Conservation (phyloP, 495 filamentous ascomycete genomes). For the Glonium stellatum region DNA sequence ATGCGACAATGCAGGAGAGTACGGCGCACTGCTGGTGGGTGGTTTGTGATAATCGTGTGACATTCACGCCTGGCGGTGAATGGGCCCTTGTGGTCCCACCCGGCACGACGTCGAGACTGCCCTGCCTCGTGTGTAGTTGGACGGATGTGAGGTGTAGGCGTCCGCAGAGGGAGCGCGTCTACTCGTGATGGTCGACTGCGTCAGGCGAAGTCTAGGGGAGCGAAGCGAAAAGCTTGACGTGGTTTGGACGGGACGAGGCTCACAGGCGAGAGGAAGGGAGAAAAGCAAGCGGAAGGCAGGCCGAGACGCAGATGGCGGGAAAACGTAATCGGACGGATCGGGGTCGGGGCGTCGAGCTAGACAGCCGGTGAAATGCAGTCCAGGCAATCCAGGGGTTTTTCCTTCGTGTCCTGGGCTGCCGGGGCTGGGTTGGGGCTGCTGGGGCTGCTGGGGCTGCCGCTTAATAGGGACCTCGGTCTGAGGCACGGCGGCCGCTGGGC, state of each 20-base stretch:
- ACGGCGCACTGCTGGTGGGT: slow-evolving; percentile 3
- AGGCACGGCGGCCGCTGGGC: background rate
- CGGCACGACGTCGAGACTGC: slow-evolving; percentile 8
- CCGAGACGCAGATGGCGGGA: slow-evolving; percentile 8
- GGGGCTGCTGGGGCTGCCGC: background rate
- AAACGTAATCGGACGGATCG: slow-evolving; percentile 1
- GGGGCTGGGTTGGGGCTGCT: too few relatives aligned
- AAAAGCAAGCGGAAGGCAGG: slow-evolving; percentile 12
- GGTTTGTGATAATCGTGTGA: slow-evolving; percentile 20
- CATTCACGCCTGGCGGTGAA: slow-evolving; percentile 20
- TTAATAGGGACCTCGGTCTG: slow-evolving; percentile 13
- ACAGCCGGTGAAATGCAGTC: background rate
- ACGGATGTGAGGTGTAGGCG: background rate
- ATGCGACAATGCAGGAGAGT: slow-evolving; percentile 9
- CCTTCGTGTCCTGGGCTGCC: background rate
- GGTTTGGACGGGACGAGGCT: slow-evolving; percentile 2
- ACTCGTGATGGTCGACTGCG: slow-evolving; percentile 7
- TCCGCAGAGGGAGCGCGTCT: slow-evolving; percentile 7
- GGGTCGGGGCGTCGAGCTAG: slow-evolving; percentile 9
- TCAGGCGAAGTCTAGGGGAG: slow-evolving; percentile 7
- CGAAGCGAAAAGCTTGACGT: slow-evolving; percentile 24
- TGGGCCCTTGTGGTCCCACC: slow-evolving; percentile 12
- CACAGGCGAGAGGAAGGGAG: slow-evolving; percentile 4
- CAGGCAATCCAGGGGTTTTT: slow-evolving; percentile 1
- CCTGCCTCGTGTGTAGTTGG: slow-evolving; percentile 1